Conservation (phyloP, 2,329 filamentous ascomycete species). For the Aspergillus alliaceus region DNA sequence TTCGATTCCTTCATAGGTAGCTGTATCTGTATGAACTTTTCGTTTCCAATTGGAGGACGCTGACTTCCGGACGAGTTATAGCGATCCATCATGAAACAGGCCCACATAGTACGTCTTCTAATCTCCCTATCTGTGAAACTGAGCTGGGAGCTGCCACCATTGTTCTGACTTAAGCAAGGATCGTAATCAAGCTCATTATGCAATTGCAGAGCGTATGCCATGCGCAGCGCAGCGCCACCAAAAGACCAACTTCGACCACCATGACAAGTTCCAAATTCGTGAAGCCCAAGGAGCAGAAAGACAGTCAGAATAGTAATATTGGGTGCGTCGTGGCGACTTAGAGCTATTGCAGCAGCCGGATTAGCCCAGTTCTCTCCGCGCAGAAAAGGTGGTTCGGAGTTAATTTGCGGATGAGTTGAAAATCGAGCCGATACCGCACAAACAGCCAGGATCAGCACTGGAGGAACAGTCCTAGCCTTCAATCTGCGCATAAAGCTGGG, state of each 20-base stretch:
- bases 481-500: constrained; percentile 89
- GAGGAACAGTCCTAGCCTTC: constrained; percentile 76
- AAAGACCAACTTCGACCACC: constrained; percentile 95
- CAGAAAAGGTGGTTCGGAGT: constrained; percentile 74
- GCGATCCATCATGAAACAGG: constrained; percentile 94
- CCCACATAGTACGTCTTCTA: constrained; percentile 92
- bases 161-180: constrained; percentile 62
- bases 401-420: constrained; percentile 80
- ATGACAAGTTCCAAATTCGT: constrained; percentile 96
- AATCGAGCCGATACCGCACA: constrained; percentile 96
- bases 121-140: constrained; percentile 95
- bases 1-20: constrained; percentile 86
- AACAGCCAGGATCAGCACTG: constrained; percentile 87
- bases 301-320: constrained; percentile 96
- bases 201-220: constrained; percentile 93
- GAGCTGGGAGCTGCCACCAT: constrained; percentile 59
- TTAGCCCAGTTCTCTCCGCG: constrained; percentile 90
- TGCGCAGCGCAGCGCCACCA: constrained; percentile 89
- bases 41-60: constrained; percentile 84
- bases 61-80: constrained; percentile 97
- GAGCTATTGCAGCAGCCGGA: constrained; percentile 81
- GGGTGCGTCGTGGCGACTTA: constrained; percentile 86
- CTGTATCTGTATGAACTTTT: constrained; percentile 85
- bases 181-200: constrained; percentile 89
- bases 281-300: constrained; percentile 80